phyloP scores from a whole-genome alignment of 176 grass and related monocot genomes.

The Saccharum officinarum region DNA sequence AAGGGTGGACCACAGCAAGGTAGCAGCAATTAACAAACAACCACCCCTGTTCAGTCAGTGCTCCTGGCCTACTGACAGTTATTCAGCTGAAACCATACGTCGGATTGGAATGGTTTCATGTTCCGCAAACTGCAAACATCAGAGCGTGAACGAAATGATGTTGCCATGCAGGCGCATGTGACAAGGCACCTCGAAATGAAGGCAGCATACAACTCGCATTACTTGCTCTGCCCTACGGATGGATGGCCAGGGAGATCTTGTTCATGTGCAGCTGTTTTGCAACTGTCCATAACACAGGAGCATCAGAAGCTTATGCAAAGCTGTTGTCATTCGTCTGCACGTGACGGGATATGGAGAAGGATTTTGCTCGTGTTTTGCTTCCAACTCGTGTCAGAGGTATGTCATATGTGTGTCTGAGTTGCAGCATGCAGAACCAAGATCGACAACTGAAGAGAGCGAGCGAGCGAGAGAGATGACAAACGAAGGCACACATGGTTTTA shows the following conservation, averaged over 20 bases:
- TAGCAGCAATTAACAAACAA: neutral
- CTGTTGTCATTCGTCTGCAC: neutral
- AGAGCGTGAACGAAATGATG: constrained; percentile 4
- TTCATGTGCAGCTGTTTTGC: constrained; percentile 40
- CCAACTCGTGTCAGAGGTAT: neutral
- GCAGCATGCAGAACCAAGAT: neutral
- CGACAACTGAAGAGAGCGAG: neutral
- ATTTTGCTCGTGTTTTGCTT: constrained; percentile 15
- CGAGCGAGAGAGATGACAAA: neutral
- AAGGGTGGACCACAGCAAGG: neutral
- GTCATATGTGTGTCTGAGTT: neutral
- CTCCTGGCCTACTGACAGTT: neutral
- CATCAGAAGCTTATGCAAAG: neutral
- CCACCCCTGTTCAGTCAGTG: neutral
- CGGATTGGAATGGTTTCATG: neutral
- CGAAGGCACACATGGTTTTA: constrained; percentile 3
- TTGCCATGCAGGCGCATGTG: constrained; percentile 39
- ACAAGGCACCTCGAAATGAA: constrained; percentile 20
- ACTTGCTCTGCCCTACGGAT: constrained; percentile 3
- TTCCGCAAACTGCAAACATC: constrained; percentile 26
- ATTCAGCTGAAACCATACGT: neutral
- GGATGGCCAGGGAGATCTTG: constrained; percentile 26
- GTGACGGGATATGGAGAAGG: constrained; percentile 34
- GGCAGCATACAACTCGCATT: constrained; percentile 9
- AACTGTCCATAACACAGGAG: neutral